A percentile compares a stretch with the other conserved stretches of the same genome.
phyloP scores from a whole-genome alignment of 2,329 filamentous ascomycete genomes.

The Peltaster fructicola region DNA sequence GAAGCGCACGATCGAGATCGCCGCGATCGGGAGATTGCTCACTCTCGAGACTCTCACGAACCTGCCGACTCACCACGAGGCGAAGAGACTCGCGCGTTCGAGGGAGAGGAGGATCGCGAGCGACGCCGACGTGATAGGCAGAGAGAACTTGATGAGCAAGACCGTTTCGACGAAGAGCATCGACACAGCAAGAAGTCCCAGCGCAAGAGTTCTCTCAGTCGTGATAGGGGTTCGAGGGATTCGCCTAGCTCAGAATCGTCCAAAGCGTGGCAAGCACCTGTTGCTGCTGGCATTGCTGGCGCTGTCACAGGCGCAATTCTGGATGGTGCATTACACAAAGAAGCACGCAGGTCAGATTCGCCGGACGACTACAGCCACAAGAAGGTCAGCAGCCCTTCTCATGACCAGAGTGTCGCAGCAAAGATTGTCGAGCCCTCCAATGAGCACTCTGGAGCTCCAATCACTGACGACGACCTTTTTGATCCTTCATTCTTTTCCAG shows the following conservation, averaged over 20 bases:
- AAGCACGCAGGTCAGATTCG: slow-evolving; percentile 6
- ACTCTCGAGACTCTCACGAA: slow-evolving; percentile 4
- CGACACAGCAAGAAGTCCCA: not conserved
- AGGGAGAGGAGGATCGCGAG: too few species aligned
- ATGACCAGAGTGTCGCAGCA: too few species aligned
- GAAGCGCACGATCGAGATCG: too few species aligned
- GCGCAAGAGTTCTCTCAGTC: too few species aligned
- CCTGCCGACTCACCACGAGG: not conserved
- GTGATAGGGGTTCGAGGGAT: too few species aligned
- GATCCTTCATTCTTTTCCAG: slow-evolving; percentile 28
- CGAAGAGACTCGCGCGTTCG: not conserved
- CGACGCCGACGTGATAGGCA: too few species aligned
- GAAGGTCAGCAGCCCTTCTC: slow-evolving; percentile 1
- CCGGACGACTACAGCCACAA: slow-evolving; percentile 6
- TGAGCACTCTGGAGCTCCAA: slow-evolving; percentile 19
- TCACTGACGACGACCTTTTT: slow-evolving; percentile 29
- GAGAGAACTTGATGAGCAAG: too few species aligned
- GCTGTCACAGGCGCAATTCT: slow-evolving; percentile 15
- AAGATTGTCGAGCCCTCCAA: slow-evolving; percentile 14
- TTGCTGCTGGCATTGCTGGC: slow-evolving; percentile 19
- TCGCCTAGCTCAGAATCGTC: too few species aligned
- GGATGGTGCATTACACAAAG: slow-evolving; percentile 11
- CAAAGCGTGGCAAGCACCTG: slow-evolving; percentile 20
- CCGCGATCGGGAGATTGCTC: too few species aligned
- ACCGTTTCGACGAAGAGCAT: not conserved